Evolutionary conservation across 257 asterid species (phyloP), one percentile per base, ranked within the genome.

Genomic region (Rehmannia glutinosa): DNA sequence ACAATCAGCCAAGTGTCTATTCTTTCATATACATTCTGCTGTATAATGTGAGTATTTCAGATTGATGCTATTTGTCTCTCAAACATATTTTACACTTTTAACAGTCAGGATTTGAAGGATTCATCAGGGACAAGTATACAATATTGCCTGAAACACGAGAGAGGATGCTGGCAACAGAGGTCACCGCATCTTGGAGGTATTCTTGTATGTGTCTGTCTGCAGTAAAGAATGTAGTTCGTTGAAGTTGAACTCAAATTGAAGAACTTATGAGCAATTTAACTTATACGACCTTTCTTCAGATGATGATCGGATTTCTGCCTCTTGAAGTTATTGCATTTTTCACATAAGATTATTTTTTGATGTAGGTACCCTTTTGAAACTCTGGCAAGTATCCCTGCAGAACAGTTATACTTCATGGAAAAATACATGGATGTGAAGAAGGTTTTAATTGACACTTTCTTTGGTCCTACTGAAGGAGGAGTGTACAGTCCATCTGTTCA

Each of bases 71-170:
- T 54, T 64, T 46, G 69, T 70, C 50, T 50, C 78, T 79, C 63
- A 69, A 24, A 15, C 74, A 24, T 35, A 51, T 27, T 74, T 62
- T 54, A 38, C 54, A 43, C n/a, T 15, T 65, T 39, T 64, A 43
- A 67, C 93, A 94, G 99, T 94, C 99, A 28, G 99, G 99, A 53
- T 94, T 94, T 84, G 96, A 94, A 87, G 92, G 95, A 68, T 94
- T 94, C 73, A 66, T 94, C 66, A 80, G 95, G 79, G 97, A 91
- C 80, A 78, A 78, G 79, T 81, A 87, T 69, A 94, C 99, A 20
- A 82, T 90, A 45, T 81, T 94, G 86, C 97, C 97, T 60, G 99
- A 94, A 62, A 91, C 99, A 69, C 76, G 77, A 52, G 97, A 94
- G 82, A 85, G 99, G 82, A 82, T 91, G 78, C 73, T 94, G 78